Percentiles rank a stretch among this genome's conserved stretches.
phyloP scores from a whole-genome alignment of 164 flowering plant genomes.

The Berberis thunbergii region DNA sequence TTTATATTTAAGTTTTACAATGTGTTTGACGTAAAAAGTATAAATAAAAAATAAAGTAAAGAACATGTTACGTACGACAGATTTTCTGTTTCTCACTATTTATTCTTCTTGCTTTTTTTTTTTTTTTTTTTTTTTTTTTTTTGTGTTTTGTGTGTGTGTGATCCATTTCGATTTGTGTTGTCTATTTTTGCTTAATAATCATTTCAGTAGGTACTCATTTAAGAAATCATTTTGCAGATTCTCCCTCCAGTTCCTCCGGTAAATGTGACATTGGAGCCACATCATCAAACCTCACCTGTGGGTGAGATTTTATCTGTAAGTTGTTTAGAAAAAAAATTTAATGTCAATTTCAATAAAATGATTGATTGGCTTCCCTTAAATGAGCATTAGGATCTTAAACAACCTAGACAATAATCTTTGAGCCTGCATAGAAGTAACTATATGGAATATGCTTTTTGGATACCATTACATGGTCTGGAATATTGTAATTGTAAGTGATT shows the following conservation, averaged over 20 bases:
- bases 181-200: neutral
- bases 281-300: conserved; percentile 64
- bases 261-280: conserved; percentile 44
- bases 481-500: too few relatives aligned
- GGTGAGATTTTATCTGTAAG: conserved; percentile 81
- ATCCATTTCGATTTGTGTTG: neutral
- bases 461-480: too few relatives aligned
- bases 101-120: too few relatives aligned
- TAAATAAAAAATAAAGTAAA: too few relatives aligned
- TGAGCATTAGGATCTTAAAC: neutral
- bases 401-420: neutral
- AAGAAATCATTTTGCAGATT: conserved; percentile 30
- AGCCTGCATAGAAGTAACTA: too few relatives aligned
- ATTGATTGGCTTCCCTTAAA: neutral
- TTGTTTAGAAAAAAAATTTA: neutral
- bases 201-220: neutral
- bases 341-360: neutral
- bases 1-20: too few relatives aligned
- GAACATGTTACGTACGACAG: too few relatives aligned
- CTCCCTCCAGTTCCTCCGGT: conserved; percentile 81
- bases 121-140: too few relatives aligned
- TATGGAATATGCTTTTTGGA: too few relatives aligned
- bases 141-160: too few relatives aligned
- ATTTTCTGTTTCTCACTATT: neutral
- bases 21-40: too few relatives aligned